Evolutionary conservation across 441 rosid species (phyloP).

Genomic region (Brassica balearica): DNA sequence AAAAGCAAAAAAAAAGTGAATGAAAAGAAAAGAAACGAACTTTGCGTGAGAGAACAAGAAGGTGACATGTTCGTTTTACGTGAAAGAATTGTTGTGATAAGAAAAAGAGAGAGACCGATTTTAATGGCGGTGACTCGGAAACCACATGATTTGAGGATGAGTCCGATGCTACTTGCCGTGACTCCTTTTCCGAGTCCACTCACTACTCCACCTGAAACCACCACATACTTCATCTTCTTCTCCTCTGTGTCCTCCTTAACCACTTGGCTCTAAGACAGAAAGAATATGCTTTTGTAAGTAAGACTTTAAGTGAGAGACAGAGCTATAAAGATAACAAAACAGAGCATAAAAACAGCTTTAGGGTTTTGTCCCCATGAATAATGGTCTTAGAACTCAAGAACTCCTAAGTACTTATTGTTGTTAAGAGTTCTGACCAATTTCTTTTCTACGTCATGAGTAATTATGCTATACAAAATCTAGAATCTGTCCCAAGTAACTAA

Average conservation of each 20-base stretch:
- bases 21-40: constrained; percentile 21
- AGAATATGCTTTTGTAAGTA: background rate
- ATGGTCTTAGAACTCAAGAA: background rate
- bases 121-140: constrained; percentile 92
- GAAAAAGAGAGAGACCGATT: constrained; percentile 64
- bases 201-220: constrained; percentile 95
- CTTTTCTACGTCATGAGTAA: background rate
- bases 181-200: constrained; percentile 97
- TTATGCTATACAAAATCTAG: background rate
- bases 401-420: background rate
- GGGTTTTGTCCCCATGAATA: background rate
- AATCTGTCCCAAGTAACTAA: constrained; percentile 15
- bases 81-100: constrained; percentile 18
- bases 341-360: constrained; percentile 23
- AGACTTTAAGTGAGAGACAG: background rate
- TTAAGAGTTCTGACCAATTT: background rate
- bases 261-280: too few species aligned
- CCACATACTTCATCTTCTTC: constrained; percentile 84
- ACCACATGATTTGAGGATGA: constrained; percentile 83
- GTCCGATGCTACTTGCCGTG: constrained; percentile 86
- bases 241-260: background rate
- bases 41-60: constrained; percentile 15
- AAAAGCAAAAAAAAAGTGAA: constrained; percentile 14
- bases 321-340: background rate
- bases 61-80: constrained; percentile 27